These are phyloP conservation scores for Teratosphaeria nubilosa DNA, from an alignment of 2,329 filamentous ascomycete genomes.

Conservation along the genomic window DNA sequence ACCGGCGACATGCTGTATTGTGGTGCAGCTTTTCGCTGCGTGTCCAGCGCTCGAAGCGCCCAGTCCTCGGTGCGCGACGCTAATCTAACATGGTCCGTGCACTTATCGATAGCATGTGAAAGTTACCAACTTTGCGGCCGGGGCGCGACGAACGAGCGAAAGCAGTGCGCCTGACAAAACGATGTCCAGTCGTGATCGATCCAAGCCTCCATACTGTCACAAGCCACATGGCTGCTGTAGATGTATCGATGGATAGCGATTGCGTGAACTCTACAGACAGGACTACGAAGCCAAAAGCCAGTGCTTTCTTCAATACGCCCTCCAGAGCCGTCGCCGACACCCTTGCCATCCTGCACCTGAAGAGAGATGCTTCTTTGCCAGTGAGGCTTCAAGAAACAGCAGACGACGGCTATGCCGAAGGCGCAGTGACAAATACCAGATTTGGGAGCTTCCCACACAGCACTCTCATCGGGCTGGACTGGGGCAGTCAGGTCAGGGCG, in stretches of 20 bases:
- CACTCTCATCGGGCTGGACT: constrained; percentile 57
- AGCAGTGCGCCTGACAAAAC: background rate
- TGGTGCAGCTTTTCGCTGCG: background rate
- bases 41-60: too few relatives aligned
- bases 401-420: constrained; percentile 33
- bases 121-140: background rate
- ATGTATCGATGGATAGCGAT: background rate
- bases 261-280: background rate
- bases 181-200: background rate
- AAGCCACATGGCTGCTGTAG: background rate
- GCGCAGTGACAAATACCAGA: constrained; percentile 65
- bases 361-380: constrained; percentile 74
- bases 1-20: too few relatives aligned
- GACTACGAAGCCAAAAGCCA: background rate
- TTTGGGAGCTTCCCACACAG: constrained; percentile 64
- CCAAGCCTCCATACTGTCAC: background rate
- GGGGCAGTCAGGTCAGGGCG: constrained; percentile 86
- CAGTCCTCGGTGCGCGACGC: background rate
- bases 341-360: constrained; percentile 78
- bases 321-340: constrained; percentile 50
- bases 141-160: too few relatives aligned
- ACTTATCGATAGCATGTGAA: background rate
- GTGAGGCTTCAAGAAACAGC: constrained; percentile 43
- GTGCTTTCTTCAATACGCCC: constrained; percentile 71
- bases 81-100: background rate